phyloP scores from a whole-genome alignment of 768 basidiomycete genomes.

The Termitomyces sp. region DNA sequence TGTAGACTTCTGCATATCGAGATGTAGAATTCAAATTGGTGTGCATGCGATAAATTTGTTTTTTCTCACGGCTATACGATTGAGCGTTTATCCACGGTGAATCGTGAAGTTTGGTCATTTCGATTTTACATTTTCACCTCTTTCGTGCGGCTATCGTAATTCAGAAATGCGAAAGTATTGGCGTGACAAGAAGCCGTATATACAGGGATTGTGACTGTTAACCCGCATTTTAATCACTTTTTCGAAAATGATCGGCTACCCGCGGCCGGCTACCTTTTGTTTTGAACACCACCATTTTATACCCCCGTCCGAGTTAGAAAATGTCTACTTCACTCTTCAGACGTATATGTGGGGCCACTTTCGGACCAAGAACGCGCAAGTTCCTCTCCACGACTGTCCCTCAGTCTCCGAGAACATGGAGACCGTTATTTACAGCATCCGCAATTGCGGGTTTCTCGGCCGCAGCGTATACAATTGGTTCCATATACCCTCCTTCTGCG shows the following conservation, averaged over 20 bases:
- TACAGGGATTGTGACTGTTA: no score
- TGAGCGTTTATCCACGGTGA: no score
- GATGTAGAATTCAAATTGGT: no score
- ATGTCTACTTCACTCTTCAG: conserved; percentile 10
- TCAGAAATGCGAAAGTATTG: no score
- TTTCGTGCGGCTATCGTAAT: no score
- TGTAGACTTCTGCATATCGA: no score
- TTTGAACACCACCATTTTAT: background rate
- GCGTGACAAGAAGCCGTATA: no score
- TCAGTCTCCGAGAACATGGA: conserved; percentile 13
- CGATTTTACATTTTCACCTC: no score
- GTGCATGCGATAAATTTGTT: no score
- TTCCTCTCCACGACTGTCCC: conserved; percentile 6
- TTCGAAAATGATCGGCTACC: background rate
- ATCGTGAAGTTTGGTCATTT: no score
- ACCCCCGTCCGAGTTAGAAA: background rate
- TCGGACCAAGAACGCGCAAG: conserved; percentile 1
- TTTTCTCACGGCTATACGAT: no score
- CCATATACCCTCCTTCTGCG: conserved; percentile 65
- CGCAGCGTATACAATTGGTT: conserved; percentile 48
- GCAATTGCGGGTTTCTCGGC: conserved; percentile 28
- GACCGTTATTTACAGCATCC: conserved; percentile 18
- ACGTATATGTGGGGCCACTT: conserved; percentile 1
- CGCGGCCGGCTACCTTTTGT: no score
- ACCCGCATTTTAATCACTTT: background rate